Evolutionary conservation across 345 rosid genomes (phyloP), one percentile per base, ranked within the genome.

Genomic region (Limnanthes douglasii): DNA sequence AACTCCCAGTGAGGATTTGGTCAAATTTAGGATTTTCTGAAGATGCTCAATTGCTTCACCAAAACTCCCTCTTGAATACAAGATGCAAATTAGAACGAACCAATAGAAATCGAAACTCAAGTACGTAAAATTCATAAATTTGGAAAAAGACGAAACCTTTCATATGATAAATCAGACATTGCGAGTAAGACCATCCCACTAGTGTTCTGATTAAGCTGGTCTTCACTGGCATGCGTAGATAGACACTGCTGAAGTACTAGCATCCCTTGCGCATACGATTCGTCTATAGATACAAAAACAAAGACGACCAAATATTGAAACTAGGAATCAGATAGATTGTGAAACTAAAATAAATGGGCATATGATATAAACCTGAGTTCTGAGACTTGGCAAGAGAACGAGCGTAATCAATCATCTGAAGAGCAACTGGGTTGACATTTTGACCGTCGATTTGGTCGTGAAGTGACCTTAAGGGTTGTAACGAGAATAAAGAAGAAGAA

Each of bases 331-430:
- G n/a, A n/a, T n/a, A n/a, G n/a, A n/a, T n/a, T n/a, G n/a, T n/a
- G n/a, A n/a, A n/a, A n/a, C n/a, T n/a, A n/a, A n/a, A n/a, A n/a
- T n/a, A n/a, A n/a, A n/a, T n/a, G n/a, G n/a, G n/a, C n/a, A n/a
- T n/a, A n/a, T n/a, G n/a, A n/a, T n/a, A n/a, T n/a, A n/a, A 4
- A 83, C 97, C 95, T 72, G 98, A 68, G 35, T 61, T 73, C 46
- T 70, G 65, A 31, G 85, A 68, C 41, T 70, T 65, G 29, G 82
- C 78, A 36, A 70, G 79, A 4, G 80, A 68, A 42, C 77, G 78
- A 46, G 94, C 96, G 57, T 75, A 80, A 47, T 77, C 69, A 21
- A 90, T 75, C 98, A 80, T 84, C 67, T 90, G 92, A 45, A 70
- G 52, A 28, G 83, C 72, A 37, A 80, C 92, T 22, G 92, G 88